Conservation (phyloP, 78 protist species). For the Dictyostelium brefeldianum region DNA sequence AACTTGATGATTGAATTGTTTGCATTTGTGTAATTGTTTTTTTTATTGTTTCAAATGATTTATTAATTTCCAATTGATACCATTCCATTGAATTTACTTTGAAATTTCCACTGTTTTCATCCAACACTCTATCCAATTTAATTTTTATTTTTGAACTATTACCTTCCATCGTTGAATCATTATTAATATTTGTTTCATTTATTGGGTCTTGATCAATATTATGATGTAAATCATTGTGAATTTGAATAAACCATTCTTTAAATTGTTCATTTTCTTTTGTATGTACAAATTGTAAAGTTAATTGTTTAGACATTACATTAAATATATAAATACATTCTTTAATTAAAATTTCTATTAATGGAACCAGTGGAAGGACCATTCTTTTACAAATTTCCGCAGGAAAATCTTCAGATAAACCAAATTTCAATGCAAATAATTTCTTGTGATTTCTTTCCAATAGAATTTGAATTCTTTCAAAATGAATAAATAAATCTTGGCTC, state of each 20-base stretch:
- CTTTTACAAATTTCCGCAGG: slow-evolving; percentile 15
- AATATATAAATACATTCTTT: slow-evolving; percentile 15
- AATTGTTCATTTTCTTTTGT: neutral
- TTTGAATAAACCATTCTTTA: neutral
- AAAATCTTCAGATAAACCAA: slow-evolving; percentile 17
- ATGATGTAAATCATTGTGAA: neutral
- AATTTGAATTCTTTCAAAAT: slow-evolving; percentile 1
- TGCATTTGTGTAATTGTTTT: slow-evolving; percentile 3
- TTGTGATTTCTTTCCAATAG: slow-evolving; percentile 26
- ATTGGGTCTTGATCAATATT: neutral
- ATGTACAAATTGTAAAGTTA: neutral
- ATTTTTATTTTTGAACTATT: neutral
- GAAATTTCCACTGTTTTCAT: slow-evolving; percentile 15
- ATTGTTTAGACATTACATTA: slow-evolving; percentile 19
- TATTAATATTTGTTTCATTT: slow-evolving; percentile 10
- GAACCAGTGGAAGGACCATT: neutral
- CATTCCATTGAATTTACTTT: slow-evolving; percentile 7
- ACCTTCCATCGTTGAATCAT: neutral
- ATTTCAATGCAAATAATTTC: neutral
- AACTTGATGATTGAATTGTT: neutral
- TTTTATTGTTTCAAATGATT: slow-evolving; percentile 9
- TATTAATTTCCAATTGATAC: slow-evolving; percentile 24
- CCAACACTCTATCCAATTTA: neutral
- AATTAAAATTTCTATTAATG: neutral
- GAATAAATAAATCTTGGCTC: slow-evolving; percentile 12